These are phyloP conservation scores for Tylopilus sp. DNA, from an alignment of 1,284 basidiomycete species.

Conservation along the genomic window DNA sequence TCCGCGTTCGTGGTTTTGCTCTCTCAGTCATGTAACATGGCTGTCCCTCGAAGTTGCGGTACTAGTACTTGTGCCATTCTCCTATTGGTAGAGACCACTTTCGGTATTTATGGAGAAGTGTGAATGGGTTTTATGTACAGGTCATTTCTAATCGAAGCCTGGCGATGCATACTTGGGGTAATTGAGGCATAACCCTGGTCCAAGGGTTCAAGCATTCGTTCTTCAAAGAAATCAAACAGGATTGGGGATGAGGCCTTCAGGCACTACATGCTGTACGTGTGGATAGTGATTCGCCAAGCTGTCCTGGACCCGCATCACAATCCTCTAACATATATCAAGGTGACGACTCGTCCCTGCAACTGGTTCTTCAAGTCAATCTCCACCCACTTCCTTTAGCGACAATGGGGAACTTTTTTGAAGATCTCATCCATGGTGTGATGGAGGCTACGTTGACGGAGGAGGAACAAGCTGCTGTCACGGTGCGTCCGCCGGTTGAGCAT, in stretches of 20 bases:
- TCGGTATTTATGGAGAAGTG: no score
- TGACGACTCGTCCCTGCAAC: not conserved
- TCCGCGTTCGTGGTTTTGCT: no score
- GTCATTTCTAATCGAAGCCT: no score
- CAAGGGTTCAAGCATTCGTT: conserved; percentile 1
- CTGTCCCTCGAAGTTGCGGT: no score
- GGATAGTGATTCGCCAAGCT: not conserved
- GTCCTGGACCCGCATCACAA: no score
- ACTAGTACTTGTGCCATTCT: no score
- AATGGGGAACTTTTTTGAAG: conserved; percentile 45
- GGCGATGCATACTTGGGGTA: no score
- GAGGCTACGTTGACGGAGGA: conserved; percentile 36
- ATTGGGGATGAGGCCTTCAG: not conserved
- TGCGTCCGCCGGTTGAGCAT: conserved; percentile 4
- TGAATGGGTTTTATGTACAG: no score
- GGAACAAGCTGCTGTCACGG: conserved; percentile 38
- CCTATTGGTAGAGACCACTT: no score
- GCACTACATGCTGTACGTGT: conserved; percentile 3
- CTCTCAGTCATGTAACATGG: no score
- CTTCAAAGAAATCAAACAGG: not conserved
- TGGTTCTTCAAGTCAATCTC: not conserved
- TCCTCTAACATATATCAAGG: conserved; percentile 8
- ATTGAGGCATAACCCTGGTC: not conserved
- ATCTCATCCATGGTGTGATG: conserved; percentile 36
- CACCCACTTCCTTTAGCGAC: not conserved